Evolutionary conservation across 2,329 filamentous ascomycete species (phyloP), one percentile per base, ranked within the genome.

Genomic region (Coniochaeta sp.): DNA sequence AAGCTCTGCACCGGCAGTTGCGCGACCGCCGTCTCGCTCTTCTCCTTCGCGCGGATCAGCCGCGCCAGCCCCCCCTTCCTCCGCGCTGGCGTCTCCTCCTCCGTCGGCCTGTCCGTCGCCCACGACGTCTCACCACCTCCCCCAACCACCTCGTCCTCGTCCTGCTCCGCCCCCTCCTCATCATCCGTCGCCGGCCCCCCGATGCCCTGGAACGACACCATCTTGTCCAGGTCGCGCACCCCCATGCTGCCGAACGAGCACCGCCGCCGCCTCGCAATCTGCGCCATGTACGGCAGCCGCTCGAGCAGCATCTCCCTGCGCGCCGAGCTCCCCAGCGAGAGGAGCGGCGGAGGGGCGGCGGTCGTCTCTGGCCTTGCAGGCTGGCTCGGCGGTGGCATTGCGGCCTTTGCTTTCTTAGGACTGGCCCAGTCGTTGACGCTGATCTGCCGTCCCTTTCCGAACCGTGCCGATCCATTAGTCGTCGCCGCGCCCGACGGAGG

Each of bases 211-310:
- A 92, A 89, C 2, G 81, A 81, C 0, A 87, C 87, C 8, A 96
- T 82, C 67, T 82, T 87, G 59, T 89, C 85, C 9, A 93, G 78
- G 22, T 88, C 84, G 57, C 77, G 79, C 2, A 82, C 73, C n/a
- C 75, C 73, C 61, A 76, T 68, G 17, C 66, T 67, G 24, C 67
- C 66, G 34, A 67, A 72, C 17, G 68, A 62, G 65, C 73, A 71
- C 65, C 74, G 75, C 64, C 74, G 69, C 34, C 74, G 69, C 17
- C 80, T 76, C 2, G 76, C 73, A 68, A 97, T 90, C 57, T 84
- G 81, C 1, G 87, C 81, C 79, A 95, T 86, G 72, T 96, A 98
- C 0, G 95, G 95, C 0, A 99, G 80, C 9, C 91, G 86, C 65
- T 98, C 91, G 26, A 97, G 82, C 0, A 97, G 74, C 77, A 95